Evolutionary conservation across 2,329 filamentous ascomycete species (phyloP).

Genomic region (Paecilomyces variotii): DNA sequence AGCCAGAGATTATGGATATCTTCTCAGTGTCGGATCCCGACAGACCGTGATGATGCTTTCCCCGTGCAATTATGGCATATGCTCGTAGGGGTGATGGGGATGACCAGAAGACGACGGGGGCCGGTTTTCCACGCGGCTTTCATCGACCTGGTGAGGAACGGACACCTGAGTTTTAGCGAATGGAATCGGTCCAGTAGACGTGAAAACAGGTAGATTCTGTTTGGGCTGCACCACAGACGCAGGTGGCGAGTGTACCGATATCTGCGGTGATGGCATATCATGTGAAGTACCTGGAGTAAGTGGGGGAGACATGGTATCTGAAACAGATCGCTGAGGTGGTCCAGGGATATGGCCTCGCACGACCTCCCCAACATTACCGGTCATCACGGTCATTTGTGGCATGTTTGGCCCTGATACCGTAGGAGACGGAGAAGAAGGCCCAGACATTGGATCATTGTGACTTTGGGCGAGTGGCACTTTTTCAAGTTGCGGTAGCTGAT

Average conservation of each 20-base stretch:
- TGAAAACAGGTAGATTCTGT: constrained; percentile 43
- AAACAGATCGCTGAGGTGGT: background rate
- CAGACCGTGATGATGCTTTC: background rate
- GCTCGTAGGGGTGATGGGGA: background rate
- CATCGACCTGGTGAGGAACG: constrained; percentile 4
- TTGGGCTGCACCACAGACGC: constrained; percentile 25
- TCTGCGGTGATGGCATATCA: constrained; percentile 9
- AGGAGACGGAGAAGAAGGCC: background rate
- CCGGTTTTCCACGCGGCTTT: background rate
- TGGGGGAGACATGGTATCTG: constrained; percentile 15
- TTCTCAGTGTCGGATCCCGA: background rate
- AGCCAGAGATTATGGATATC: background rate
- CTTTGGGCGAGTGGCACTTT: background rate
- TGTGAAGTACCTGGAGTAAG: constrained; percentile 13
- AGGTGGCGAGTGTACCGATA: constrained; percentile 21
- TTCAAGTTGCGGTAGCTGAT: background rate
- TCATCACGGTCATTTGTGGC: background rate
- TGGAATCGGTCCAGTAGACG: constrained; percentile 36
- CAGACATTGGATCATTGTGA: background rate
- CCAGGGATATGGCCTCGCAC: background rate
- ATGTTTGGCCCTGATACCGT: background rate
- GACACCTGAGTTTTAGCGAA: constrained; percentile 23
- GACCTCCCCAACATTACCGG: background rate
- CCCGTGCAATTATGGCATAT: background rate
- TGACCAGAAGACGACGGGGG: background rate